Conservation (phyloP, 2,329 filamentous ascomycete genomes). For the Saccharata proteae region DNA sequence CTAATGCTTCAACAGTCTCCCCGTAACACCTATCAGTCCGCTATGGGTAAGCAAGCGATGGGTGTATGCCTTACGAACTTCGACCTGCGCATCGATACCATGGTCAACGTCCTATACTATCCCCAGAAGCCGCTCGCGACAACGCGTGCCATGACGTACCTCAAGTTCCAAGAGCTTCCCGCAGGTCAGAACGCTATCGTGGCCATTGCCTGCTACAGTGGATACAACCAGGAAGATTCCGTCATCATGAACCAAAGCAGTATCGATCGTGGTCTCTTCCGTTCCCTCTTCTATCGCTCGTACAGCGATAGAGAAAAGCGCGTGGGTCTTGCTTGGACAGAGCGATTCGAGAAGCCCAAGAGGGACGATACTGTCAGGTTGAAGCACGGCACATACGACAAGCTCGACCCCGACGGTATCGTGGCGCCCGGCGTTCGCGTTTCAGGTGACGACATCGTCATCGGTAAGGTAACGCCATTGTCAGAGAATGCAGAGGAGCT, state of each 20-base stretch:
- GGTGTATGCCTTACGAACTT: constrained; percentile 98
- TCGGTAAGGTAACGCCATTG: constrained; percentile 94
- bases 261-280: constrained; percentile 93
- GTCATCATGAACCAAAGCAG: constrained; percentile 99
- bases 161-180: constrained; percentile 94
- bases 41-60: constrained; percentile 99
- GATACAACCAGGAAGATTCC: constrained; percentile 99
- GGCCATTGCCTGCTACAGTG: constrained; percentile 92
- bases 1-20: constrained; percentile 53
- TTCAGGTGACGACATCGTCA: constrained; percentile 96
- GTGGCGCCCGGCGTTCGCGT: constrained; percentile 89
- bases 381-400: constrained; percentile 94
- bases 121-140: constrained; percentile 95
- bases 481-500: constrained; percentile 86
- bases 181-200: constrained; percentile 98
- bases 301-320: constrained; percentile 97
- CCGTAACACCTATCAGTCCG: constrained; percentile 97
- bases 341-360: constrained; percentile 91
- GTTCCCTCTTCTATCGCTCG: constrained; percentile 93
- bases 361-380: constrained; percentile 77
- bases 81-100: constrained; percentile 94
- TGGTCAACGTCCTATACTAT: constrained; percentile 98
- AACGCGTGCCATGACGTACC: constrained; percentile 94
- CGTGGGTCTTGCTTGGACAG: constrained; percentile 83
- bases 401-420: constrained; percentile 92